Conservation (phyloP, 768 basidiomycete species). For the Antrodiella citrinella region DNA sequence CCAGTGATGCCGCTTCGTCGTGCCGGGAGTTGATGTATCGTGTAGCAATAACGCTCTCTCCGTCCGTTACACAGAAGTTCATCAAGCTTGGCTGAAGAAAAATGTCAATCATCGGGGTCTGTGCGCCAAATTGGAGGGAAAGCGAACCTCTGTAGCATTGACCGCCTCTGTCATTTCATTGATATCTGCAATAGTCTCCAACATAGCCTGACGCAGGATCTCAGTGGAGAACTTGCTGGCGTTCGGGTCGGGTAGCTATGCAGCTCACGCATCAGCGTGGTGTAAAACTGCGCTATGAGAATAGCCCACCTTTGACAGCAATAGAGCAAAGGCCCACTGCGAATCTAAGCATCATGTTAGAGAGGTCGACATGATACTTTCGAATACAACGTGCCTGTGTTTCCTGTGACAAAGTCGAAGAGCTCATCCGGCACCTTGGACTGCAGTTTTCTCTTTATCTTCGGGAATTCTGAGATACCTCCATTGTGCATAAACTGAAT, state of each 20-base stretch:
- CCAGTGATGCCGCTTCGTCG: slow-evolving; percentile 89
- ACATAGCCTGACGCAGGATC: slow-evolving; percentile 76
- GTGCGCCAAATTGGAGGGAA: no score
- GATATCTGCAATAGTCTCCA: slow-evolving; percentile 73
- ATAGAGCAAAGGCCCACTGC: slow-evolving; percentile 94
- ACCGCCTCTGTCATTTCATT: slow-evolving; percentile 70
- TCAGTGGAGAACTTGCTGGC: slow-evolving; percentile 67
- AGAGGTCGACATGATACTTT: background rate
- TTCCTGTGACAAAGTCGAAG: slow-evolving; percentile 84
- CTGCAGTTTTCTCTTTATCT: slow-evolving; percentile 78
- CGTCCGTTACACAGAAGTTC: slow-evolving; percentile 97
- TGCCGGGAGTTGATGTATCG: slow-evolving; percentile 89
- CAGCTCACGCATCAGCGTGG: background rate
- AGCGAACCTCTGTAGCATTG: slow-evolving; percentile 57
- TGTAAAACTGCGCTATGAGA: background rate
- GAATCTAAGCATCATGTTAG: slow-evolving; percentile 49
- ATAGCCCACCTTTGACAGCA: slow-evolving; percentile 64
- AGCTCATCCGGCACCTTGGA: slow-evolving; percentile 69
- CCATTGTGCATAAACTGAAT: slow-evolving; percentile 97
- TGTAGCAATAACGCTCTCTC: slow-evolving; percentile 87
- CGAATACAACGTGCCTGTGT: slow-evolving; percentile 73
- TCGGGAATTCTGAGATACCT: slow-evolving; percentile 75
- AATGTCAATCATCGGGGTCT: no score
- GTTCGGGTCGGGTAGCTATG: slow-evolving; percentile 71
- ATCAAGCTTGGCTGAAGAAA: slow-evolving; percentile 74